These are phyloP conservation scores for Microbotryum lychnidis-dioicae DNA, from an alignment of 1,284 basidiomycete genomes.

Conservation along the genomic window DNA sequence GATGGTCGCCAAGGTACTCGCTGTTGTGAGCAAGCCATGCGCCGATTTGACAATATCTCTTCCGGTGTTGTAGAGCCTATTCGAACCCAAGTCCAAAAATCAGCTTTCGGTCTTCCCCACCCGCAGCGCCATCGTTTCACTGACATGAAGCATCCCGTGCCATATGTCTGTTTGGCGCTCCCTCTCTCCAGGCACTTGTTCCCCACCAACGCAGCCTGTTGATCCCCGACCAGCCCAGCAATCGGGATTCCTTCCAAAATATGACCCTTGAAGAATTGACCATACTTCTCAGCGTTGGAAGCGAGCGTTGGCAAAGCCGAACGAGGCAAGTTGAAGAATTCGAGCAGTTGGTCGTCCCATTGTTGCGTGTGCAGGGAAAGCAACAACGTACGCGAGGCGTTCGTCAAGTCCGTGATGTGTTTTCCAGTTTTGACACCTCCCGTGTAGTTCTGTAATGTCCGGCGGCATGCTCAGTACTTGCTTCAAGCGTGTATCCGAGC, in stretches of 20 bases:
- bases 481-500: too few relatives aligned
- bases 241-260: conserved; percentile 70
- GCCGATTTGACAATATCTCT: conserved; percentile 71
- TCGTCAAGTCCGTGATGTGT: conserved; percentile 93
- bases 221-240: conserved; percentile 88
- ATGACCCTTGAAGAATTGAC: conserved; percentile 51
- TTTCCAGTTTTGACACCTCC: conserved; percentile 58
- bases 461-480: too few relatives aligned
- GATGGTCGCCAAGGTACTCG: conserved; percentile 38
- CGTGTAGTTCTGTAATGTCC: conserved; percentile 60
- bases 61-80: conserved; percentile 76
- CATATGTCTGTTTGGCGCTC: conserved; percentile 42
- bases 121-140: not conserved
- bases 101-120: not conserved
- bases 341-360: conserved; percentile 75
- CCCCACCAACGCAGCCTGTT: conserved; percentile 91
- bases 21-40: conserved; percentile 83
- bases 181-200: conserved; percentile 72
- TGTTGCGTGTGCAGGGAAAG: conserved; percentile 71
- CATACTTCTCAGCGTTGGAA: conserved; percentile 87
- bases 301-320: conserved; percentile 80
- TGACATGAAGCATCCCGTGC: conserved; percentile 85
- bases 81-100: not conserved
- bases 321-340: conserved; percentile 75
- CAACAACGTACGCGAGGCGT: conserved; percentile 90